Conservation (phyloP, 75 land plant genomes). For the Selaginella moellendorffii region DNA sequence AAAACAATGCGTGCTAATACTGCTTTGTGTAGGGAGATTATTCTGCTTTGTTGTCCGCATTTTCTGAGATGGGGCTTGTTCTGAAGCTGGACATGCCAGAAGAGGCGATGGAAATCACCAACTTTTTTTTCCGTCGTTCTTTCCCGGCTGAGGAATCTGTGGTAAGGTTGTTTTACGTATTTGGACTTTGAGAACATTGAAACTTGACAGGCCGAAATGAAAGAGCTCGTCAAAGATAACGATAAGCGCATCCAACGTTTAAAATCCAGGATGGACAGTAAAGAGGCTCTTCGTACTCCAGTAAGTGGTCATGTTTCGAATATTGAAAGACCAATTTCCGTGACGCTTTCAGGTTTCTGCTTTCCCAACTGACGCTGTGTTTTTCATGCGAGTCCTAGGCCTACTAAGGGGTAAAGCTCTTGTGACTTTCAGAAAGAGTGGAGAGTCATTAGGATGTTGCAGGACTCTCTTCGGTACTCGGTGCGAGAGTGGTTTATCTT, state of each 20-base stretch:
- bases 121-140: constrained; percentile 57
- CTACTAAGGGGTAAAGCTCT: constrained; percentile 63
- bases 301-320: not conserved
- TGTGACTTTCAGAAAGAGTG: not conserved
- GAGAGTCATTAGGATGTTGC: not conserved
- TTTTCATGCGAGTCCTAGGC: constrained; percentile 69
- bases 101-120: constrained; percentile 62
- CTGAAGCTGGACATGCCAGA: constrained; percentile 86
- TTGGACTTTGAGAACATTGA: not conserved
- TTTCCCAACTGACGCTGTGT: constrained; percentile 84
- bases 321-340: not conserved
- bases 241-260: not conserved
- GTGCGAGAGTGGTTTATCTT: constrained; percentile 56
- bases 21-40: constrained; percentile 51
- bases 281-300: not conserved
- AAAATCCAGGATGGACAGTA: not conserved
- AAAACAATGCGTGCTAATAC: not conserved
- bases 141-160: constrained; percentile 61
- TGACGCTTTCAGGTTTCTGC: constrained; percentile 56
- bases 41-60: constrained; percentile 76
- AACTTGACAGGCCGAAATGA: not conserved
- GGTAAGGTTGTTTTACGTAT: constrained; percentile 26
- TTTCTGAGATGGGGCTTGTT: constrained; percentile 80
- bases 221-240: not conserved
- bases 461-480: constrained; percentile 75